Evolutionary conservation across 345 rosid genomes (phyloP).

Genomic region (Murraya koenigii): DNA sequence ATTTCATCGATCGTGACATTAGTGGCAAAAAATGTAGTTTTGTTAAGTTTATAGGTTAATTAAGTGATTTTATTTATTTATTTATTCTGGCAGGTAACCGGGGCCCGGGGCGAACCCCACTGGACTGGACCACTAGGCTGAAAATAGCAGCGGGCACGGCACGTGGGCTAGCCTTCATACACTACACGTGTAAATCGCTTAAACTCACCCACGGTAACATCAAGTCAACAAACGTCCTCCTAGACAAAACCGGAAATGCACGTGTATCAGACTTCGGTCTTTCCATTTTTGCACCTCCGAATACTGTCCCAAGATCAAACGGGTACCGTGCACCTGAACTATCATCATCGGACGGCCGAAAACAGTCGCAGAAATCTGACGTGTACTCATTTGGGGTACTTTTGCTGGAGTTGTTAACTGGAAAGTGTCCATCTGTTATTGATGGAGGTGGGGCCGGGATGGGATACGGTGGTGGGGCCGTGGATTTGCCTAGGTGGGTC

Average conservation of each 20-base stretch:
- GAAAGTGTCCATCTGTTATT: slow-evolving; percentile 62
- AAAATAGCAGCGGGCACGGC: slow-evolving; percentile 83
- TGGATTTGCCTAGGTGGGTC: slow-evolving; percentile 79
- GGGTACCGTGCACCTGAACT: slow-evolving; percentile 78
- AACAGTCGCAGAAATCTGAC: slow-evolving; percentile 63
- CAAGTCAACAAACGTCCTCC: slow-evolving; percentile 78
- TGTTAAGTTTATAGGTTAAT: not conserved
- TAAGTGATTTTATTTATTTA: not conserved
- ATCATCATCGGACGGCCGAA: slow-evolving; percentile 34
- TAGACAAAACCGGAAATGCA: slow-evolving; percentile 61
- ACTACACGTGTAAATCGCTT: slow-evolving; percentile 63
- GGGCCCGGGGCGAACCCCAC: slow-evolving; percentile 84
- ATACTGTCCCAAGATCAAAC: slow-evolving; percentile 42
- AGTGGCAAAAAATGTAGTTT: not conserved
- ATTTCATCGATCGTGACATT: not conserved
- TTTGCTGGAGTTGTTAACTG: slow-evolving; percentile 69
- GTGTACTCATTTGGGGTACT: slow-evolving; percentile 83
- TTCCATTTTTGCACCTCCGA: slow-evolving; percentile 40
- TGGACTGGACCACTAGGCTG: slow-evolving; percentile 85
- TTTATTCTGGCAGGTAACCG: slow-evolving; percentile 58
- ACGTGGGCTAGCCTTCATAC: slow-evolving; percentile 72
- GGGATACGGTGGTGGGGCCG: slow-evolving; percentile 49
- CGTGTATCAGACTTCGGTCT: slow-evolving; percentile 76
- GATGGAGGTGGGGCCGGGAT: slow-evolving; percentile 45
- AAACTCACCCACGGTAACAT: slow-evolving; percentile 84